Evolutionary conservation across 164 flowering plant species (phyloP).

Genomic region (Taxillus chinensis): DNA sequence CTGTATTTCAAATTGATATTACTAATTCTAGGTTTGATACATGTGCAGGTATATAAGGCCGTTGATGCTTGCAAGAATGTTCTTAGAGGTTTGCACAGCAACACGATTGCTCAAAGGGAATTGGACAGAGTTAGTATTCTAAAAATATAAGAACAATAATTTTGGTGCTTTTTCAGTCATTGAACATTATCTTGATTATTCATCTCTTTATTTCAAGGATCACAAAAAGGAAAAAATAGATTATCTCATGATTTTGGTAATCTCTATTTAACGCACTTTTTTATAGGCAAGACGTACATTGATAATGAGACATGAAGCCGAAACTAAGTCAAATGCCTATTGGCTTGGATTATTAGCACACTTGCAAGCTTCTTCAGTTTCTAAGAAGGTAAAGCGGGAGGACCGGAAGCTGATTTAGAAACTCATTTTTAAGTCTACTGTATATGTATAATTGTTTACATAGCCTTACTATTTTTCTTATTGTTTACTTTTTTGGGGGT

Average conservation of each 20-base stretch:
- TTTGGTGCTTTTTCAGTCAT: background rate
- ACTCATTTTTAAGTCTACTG: background rate
- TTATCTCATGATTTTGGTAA: background rate
- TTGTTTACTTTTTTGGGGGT: slow-evolving; percentile 4
- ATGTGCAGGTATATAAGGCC: slow-evolving; percentile 76
- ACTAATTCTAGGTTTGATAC: slow-evolving; percentile 1
- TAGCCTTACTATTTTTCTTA: background rate
- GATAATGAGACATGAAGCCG: slow-evolving; percentile 97
- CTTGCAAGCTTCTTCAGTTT: slow-evolving; percentile 86
- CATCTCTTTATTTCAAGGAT: background rate
- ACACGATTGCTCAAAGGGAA: slow-evolving; percentile 74
- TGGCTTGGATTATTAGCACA: slow-evolving; percentile 97
- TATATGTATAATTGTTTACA: background rate
- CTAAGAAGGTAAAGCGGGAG: slow-evolving; percentile 60
- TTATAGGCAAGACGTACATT: slow-evolving; percentile 86
- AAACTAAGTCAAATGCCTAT: slow-evolving; percentile 87
- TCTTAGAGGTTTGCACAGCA: slow-evolving; percentile 82
- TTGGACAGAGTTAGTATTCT: slow-evolving; percentile 73
- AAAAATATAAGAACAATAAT: background rate
- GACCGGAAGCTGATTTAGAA: background rate
- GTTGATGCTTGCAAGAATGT: slow-evolving; percentile 97
- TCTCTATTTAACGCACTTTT: background rate
- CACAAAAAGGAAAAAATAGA: too few relatives aligned
- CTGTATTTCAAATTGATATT: background rate
- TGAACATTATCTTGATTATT: background rate